Evolutionary conservation across 805 yeast species (phyloP), one percentile per base, ranked within the genome.

Genomic region (Phaffomyces antillensis): DNA sequence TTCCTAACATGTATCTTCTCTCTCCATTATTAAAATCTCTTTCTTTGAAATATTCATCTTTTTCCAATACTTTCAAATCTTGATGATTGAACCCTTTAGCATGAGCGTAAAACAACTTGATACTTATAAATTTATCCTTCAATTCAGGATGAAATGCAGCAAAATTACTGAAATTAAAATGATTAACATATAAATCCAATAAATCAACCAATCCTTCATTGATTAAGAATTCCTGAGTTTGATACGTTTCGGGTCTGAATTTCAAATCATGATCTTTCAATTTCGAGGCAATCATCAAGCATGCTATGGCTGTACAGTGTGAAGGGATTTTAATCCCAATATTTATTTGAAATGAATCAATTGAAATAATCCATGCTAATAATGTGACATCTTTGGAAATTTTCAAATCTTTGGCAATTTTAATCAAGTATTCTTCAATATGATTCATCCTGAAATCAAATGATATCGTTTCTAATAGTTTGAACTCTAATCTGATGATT

Each of bases 381-480:
- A 72, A 67, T 5, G 81, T 73, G 11, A 73, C 59, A 15, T 74
- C 71, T 52, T 73, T 70, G 20, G 71, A 67, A 13, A 80, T 49
- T 2, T 63, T 60, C 40, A 73, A 65, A 43, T 66, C 71, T 57
- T 77, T 85, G 37, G 76, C 72, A 50, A 76, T 71, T 53, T 83
- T 81, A 17, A 86, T 72, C 10, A 85, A 70, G 50, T 79, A 73
- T 52, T 77, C 80, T 59, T 87, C 96, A 25, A 79, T 72, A 41
- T 77, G 77, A 42, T 79, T 78, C 37, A 76, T 72, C 52, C 95
- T 72, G 56, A 87, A 86, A 61, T 89, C 96, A 58, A 89, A 90
- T 20, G 83, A 77, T 52, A 84, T 75, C 1, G 86, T 72, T 56
- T 89, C 96, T 52, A 90, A 67, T 41, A 89, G 68, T 56, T 78